Conservation (phyloP, 2,329 filamentous ascomycete genomes). For the Penicillium sp. region DNA sequence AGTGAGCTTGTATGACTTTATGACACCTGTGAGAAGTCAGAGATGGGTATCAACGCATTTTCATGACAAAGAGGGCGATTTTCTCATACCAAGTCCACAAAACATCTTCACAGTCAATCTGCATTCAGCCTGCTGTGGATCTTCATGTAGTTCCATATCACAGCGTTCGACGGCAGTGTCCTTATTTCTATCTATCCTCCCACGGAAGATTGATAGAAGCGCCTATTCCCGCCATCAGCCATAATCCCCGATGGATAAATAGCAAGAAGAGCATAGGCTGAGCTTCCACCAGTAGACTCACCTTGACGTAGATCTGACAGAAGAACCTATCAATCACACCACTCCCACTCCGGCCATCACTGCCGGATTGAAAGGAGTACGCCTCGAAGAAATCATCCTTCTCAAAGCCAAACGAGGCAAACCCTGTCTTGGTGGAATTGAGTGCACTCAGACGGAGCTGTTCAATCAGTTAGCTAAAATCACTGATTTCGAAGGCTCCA, state of each 20-base stretch:
- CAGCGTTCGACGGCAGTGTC: conserved; percentile 64
- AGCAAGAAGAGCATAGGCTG: too few species aligned
- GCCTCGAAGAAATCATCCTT: conserved; percentile 57
- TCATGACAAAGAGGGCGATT: background rate
- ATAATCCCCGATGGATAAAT: too few species aligned
- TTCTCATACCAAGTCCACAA: conserved; percentile 56
- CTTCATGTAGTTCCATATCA: conserved; percentile 61
- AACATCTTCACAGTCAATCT: conserved; percentile 63
- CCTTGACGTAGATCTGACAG: conserved; percentile 61
- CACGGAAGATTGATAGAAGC: conserved; percentile 65
- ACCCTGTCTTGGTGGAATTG: conserved; percentile 65
- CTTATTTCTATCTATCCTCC: conserved; percentile 58
- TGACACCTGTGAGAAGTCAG: conserved; percentile 50
- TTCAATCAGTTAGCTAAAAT: background rate
- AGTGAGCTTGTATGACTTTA: conserved; percentile 65
- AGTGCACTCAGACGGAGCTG: conserved; percentile 63
- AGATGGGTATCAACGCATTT: background rate
- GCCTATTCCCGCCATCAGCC: conserved; percentile 37
- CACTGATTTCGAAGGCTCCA: background rate
- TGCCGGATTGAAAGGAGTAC: conserved; percentile 54
- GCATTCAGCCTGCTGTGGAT: conserved; percentile 58
- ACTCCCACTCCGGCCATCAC: conserved; percentile 21
- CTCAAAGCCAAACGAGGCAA: conserved; percentile 61
- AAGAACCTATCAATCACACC: conserved; percentile 54
- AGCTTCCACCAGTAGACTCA: conserved; percentile 20